Evolutionary conservation across 23 red algal species (phyloP), one percentile per base, ranked within the genome.

Genomic region (Cyanidioschyzon merolae): DNA sequence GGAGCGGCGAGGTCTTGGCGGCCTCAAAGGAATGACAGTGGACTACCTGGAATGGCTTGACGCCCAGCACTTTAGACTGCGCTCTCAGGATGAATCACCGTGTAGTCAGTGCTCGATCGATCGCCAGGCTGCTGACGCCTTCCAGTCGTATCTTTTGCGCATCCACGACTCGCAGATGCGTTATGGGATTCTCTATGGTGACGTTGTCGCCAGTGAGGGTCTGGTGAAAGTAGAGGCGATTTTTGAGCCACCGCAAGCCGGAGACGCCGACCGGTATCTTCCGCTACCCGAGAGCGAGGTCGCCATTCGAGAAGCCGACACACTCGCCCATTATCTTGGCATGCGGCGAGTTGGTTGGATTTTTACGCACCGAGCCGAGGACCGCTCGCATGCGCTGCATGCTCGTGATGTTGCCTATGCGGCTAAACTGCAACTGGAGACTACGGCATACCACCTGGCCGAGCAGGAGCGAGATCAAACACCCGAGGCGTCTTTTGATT

Each of bases 221-320:
- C 63, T 71, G 16, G 63, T 71, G 12, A 15, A 71, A 27, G 87
- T 98, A 15, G 68, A 84, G 41, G 85, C 79, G 2, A 98, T 98
- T 40, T 98, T 88, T 74, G 94, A 98, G 67, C 94, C 94, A 0
- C 88, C 88, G 34, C 94, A 98, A 83, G 41, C 59, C 18, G 94
- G 94, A 1, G 80, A 80, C 25, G 71, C 58, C 32, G 78, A 98
- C 1, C 40, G 32, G 1, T 98, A 98, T 77, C 58, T 67, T 7
- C 67, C 89, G 34, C 39, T 54, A 2, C 41, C 38, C n/a, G 81
- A 74, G 2, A 83, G 77, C 58, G 83, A 76, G 26, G 37, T 37
- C 1, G 86, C 80, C 40, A 82, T 84, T 39, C 77, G 82, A 74
- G 88, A 79, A 34, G 85, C 91, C 1, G 91, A 95, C 74, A 68